Evolutionary conservation across 2,329 filamentous ascomycete species (phyloP).

Genomic region (Pseudofabraea citricarpa): DNA sequence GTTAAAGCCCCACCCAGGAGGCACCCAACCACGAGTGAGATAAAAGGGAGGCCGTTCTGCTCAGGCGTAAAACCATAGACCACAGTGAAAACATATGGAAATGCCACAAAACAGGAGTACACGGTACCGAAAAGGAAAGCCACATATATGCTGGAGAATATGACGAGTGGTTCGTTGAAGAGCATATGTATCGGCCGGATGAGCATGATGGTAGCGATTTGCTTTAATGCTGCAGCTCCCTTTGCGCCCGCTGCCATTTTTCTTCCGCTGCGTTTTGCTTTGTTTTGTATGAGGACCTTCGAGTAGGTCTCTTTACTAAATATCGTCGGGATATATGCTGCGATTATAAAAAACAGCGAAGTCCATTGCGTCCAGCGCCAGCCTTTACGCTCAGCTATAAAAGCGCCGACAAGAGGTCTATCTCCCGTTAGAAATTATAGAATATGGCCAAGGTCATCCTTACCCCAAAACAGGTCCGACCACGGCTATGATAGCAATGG

Average conservation of each 20-base stretch:
- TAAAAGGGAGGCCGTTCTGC: constrained; percentile 12
- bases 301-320: constrained; percentile 14
- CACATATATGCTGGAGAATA: constrained; percentile 46
- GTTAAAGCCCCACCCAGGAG: constrained; percentile 24
- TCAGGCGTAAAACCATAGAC: constrained; percentile 37
- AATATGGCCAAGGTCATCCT: not conserved
- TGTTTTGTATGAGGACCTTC: constrained; percentile 9
- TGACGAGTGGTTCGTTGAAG: constrained; percentile 57
- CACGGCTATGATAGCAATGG: constrained; percentile 8
- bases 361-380: constrained; percentile 19
- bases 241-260: not conserved
- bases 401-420: constrained; percentile 20
- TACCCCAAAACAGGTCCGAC: constrained; percentile 14
- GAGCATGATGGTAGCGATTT: constrained; percentile 11
- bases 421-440: constrained; percentile 4
- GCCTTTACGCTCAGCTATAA: constrained; percentile 15
- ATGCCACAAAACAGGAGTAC: constrained; percentile 47
- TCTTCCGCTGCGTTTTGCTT: constrained; percentile 1
- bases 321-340: constrained; percentile 5
- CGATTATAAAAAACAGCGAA: constrained; percentile 8
- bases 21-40: constrained; percentile 10
- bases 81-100: constrained; percentile 41
- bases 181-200: constrained; percentile 49
- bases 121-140: constrained; percentile 47
- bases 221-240: constrained; percentile 1